Base-by-base conservation (phyloP, 2,329 filamentous ascomycete species). In the Fusarium drepaniforme region DNA sequence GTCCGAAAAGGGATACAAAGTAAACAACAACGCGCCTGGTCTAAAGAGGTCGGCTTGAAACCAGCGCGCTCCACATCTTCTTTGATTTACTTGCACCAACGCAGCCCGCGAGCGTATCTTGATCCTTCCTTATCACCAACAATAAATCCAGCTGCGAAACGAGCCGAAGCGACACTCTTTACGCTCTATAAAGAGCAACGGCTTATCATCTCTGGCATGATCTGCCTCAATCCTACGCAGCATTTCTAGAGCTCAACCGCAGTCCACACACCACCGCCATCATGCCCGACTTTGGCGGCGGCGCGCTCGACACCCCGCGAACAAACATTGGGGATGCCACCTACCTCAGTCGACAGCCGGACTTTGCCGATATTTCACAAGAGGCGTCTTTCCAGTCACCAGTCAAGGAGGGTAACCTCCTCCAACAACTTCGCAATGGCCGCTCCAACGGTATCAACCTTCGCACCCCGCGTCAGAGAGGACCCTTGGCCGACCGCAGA, bases 381-480 rank as follows among this genome's bases (percentile, higher is more conserved):
- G 95, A 97, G 81, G 92, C 94, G 67, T 97, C 96, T 1, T 98
- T 98, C 77, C 91, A 92, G 67, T 95, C 94, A 35, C 96, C 93
- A 28, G 90, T 88, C 33, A 96, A 94, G 83, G 82, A 85, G 13
- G 82, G 79, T 44, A 94, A 97, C 78, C 85, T 98, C 28, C 86
- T 97, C 58, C 91, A 93, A 72, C 91, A 94, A 74, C 88, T 97
- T 80, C 91, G 91, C 76, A 93, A 93, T 82, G 91, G 91, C 74
- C 88, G 88, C 75, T 85, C 86, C 71, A 88, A 83, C 77, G 88
- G 83, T 57, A 84, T 88, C 77, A 92, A 84, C 80, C 84, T 95
- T 74, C 89, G 90, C 79, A 98, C 96, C 63, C 96, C 96, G 37
- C 91, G 93, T 73, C 89, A 90, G 35, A 77, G 94, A 74, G 90